Percentiles rank a stretch among this genome's conserved stretches.
phyloP scores from a whole-genome alignment of 2,329 filamentous ascomycete species.

The Aspergillus brunneoviolaceus region DNA sequence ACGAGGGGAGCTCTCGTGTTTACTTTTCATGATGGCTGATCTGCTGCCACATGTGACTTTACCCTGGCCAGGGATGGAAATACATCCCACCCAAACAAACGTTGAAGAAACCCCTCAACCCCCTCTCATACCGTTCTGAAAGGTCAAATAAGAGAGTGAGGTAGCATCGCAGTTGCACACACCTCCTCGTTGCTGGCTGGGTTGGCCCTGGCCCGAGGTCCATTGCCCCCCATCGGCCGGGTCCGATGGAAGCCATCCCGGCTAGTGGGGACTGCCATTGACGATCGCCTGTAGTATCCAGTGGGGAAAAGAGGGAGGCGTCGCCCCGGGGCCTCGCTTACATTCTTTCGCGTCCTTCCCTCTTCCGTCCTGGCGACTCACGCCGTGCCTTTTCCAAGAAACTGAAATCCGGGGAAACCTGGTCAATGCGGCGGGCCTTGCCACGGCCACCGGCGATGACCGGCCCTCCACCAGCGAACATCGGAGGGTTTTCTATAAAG shows the following conservation, averaged over 20 bases:
- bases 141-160: neutral
- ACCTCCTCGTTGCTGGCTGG: neutral
- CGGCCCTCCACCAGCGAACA: neutral
- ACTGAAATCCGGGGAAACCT: neutral
- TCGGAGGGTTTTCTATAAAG: constrained; percentile 9
- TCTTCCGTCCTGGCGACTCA: neutral
- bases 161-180: neutral
- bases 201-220: constrained; percentile 3
- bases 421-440: constrained; percentile 7
- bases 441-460: constrained; percentile 15
- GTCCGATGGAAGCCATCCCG: constrained; percentile 3
- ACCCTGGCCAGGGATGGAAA: neutral
- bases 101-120: neutral
- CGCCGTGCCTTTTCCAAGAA: neutral
- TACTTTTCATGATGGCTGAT: neutral
- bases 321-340: neutral
- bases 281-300: constrained; percentile 1
- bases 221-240: constrained; percentile 4
- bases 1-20: neutral
- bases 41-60: neutral
- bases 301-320: constrained; percentile 1
- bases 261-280: constrained; percentile 2
- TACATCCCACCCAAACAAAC: neutral
- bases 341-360: neutral
- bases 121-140: neutral